These are phyloP conservation scores for Candida krabiensis DNA, from an alignment of 805 yeast species.

Conservation along the genomic window DNA sequence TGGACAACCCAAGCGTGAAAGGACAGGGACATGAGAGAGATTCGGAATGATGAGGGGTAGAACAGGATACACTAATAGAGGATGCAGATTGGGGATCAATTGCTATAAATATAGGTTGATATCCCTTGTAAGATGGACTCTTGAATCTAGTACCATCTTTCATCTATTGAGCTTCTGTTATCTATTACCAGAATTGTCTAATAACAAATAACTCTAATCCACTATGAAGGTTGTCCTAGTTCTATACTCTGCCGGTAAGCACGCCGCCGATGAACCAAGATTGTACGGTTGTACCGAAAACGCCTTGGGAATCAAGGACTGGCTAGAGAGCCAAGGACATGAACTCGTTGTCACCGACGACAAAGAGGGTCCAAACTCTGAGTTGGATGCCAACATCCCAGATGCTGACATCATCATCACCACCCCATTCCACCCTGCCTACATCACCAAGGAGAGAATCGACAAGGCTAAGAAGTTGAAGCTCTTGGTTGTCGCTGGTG, in stretches of 20 bases:
- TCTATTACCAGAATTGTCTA: no score
- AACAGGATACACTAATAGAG: no score
- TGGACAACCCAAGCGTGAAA: no score
- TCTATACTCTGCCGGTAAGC: constrained; percentile 56
- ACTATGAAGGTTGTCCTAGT: constrained; percentile 55
- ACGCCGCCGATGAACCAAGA: constrained; percentile 59
- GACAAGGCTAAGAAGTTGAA: constrained; percentile 70
- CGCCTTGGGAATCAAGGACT: constrained; percentile 67
- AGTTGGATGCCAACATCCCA: constrained; percentile 61
- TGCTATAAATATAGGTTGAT: no score
- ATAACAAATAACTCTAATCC: no score
- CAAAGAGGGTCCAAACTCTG: constrained; percentile 63
- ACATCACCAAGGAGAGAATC: constrained; percentile 65
- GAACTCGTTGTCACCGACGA: constrained; percentile 62
- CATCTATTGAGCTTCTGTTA: no score
- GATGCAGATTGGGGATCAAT: no score
- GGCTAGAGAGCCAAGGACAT: constrained; percentile 68
- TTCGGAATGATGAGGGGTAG: no score
- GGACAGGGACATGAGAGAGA: no score
- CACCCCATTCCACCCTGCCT: constrained; percentile 83
- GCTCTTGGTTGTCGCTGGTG: constrained; percentile 76
- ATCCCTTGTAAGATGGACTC: no score
- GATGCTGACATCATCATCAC: constrained; percentile 79
- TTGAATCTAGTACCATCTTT: no score
- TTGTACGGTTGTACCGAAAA: constrained; percentile 73